Evolutionary conservation across 495 filamentous ascomycete genomes (phyloP), one percentile per base, ranked within the genome.

Genomic region (Hypoxylon subgilvum): DNA sequence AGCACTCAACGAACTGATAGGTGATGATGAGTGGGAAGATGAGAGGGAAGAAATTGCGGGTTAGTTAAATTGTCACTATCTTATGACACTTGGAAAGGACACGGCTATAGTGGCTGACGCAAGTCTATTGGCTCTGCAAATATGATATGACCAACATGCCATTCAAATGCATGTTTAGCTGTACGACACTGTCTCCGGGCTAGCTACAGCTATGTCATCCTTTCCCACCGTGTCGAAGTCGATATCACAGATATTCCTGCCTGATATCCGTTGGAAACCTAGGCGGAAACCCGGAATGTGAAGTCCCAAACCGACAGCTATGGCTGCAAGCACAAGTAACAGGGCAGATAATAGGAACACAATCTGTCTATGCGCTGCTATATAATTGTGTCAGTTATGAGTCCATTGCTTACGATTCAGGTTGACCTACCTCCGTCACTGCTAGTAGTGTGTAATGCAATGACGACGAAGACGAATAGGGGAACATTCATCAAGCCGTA

Each of bases 1-100:
- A 72, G 80, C 84, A 27, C 63, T 76, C 27, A 82, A 83, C 50
- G 71, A 80, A 36, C 75, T 71, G 52, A 79, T 81, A 47, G 81
- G 84, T 28, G 77, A 80, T 10, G 75, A 74, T 9, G 79, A 82
- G 57, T 83, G 79, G 74, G 76, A 80, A 47, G 77, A 82, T 14
- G 77, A 81, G 57, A 76, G 79, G 27, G 73, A 74, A 34, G 75
- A 79, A 57, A 78, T 77, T 34, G 71, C 68, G 8, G 66, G 57
- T 38, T 57, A 46, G 50, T 10, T 52, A 48, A 30, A 5, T 19
- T 9, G 38, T 23, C 18, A 12, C n/a, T 14, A 2, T 46, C 14
- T 42, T 17, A 32, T 10, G 32, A 22, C 27, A 41, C 39, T 12
- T 31, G 21, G 40, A 25, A 38, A 8, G 35, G 42, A 32, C 23